Evolutionary conservation across 768 basidiomycete genomes (phyloP), one percentile per base, ranked within the genome.

Genomic region (Lactifluus echinatus): DNA sequence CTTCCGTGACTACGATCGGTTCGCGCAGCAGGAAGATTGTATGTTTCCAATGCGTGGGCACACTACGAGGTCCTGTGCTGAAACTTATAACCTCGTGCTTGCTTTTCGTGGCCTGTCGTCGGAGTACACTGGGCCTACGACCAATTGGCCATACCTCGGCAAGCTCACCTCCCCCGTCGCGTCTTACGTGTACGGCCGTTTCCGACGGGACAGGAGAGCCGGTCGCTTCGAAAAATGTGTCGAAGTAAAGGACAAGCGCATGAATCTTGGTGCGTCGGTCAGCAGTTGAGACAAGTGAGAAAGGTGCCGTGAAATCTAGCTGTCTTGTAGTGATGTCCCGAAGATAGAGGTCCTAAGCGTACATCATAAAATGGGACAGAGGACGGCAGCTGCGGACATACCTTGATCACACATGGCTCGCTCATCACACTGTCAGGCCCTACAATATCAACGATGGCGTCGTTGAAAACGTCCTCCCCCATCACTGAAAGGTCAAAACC

Each of bases 11-110:
- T n/a, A 70, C 66, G 51, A 97, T 79, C 0, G 91, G 88, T 54
- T 93, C 83, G 45, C 80, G 75, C 56, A 99, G 75, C 63, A 98
- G 70, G 71, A 99, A 96, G 2, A 92, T 64, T 0, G 95, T 93
- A 67, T 99, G 95, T 68, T 93, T 93, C 95, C 95, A 98, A 69
- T 99, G 95, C 26, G 94, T 98, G 10, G 90, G 83, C 23, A 81
- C 80, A 56, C 89, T 93, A 64, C 73, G 73, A 10, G 95, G 93
- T 0, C 95, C 91, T 0, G 95, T 98, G 64, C 90, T 94, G 71
- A 99, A 90, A 68, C 87, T 90, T 6, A 78, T 81, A 8, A 83
- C 67, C 14, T 70, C 66, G 52, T 70, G 73, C 36, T 72, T 74
- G 56, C 76, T 76, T 58, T 74, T 76, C 50, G 70, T 73, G n/a